Percentiles rank a stretch among this genome's conserved stretches.
These are phyloP conservation scores for Leptosphaerulina australis DNA, from an alignment of 2,329 filamentous ascomycete genomes.

Conservation along the genomic window DNA sequence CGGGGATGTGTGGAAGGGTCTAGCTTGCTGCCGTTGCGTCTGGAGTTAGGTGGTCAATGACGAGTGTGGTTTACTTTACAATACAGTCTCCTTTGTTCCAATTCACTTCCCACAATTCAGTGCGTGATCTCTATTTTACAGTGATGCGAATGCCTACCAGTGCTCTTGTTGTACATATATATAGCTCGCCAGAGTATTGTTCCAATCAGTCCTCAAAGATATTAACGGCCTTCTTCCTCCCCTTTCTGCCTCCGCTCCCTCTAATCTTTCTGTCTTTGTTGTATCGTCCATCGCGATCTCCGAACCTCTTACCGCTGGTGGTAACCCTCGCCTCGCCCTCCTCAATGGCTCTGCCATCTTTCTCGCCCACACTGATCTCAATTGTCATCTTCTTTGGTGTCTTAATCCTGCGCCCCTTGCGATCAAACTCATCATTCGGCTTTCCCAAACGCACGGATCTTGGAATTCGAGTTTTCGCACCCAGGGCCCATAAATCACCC, in stretches of 20 bases:
- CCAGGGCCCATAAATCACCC: slow-evolving; percentile 95
- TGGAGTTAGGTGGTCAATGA: slow-evolving; percentile 14
- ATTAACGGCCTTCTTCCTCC: slow-evolving; percentile 40
- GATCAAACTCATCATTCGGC: slow-evolving; percentile 49
- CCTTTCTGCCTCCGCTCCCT: slow-evolving; percentile 49
- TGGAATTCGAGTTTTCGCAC: slow-evolving; percentile 80
- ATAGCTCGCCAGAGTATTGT: slow-evolving; percentile 1
- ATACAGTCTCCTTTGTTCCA: slow-evolving; percentile 21
- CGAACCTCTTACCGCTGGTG: slow-evolving; percentile 28
- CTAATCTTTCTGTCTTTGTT: slow-evolving; percentile 45
- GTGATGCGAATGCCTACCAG: slow-evolving; percentile 1
- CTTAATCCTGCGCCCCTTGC: slow-evolving; percentile 47
- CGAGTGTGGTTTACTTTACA: slow-evolving; percentile 21
- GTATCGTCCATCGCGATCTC: slow-evolving; percentile 42
- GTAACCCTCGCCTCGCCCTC: slow-evolving; percentile 25
- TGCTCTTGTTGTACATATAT: not conserved
- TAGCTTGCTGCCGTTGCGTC: slow-evolving; percentile 38
- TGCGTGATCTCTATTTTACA: slow-evolving; percentile 1
- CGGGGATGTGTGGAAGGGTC: slow-evolving; percentile 32
- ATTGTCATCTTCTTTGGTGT: slow-evolving; percentile 39
- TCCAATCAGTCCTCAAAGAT: slow-evolving; percentile 21
- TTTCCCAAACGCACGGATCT: slow-evolving; percentile 66
- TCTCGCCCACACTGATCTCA: slow-evolving; percentile 37
- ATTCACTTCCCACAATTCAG: not conserved
- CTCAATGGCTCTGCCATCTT: slow-evolving; percentile 30